Base-by-base conservation (phyloP, 2,329 filamentous ascomycete genomes). In the Verticillium alfalfae region DNA sequence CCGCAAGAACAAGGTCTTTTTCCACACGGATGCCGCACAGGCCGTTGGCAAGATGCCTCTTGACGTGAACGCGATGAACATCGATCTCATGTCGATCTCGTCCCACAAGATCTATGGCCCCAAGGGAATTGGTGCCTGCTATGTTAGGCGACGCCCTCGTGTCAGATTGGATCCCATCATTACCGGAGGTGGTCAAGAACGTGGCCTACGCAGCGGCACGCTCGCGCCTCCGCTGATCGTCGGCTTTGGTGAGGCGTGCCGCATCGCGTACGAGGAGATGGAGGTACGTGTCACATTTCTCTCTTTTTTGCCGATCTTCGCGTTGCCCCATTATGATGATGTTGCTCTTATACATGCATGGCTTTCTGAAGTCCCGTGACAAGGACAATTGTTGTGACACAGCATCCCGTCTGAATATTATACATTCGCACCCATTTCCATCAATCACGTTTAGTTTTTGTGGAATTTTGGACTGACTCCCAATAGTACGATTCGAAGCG, bases 101-200 rank as follows among this genome's bases (percentile, higher is more conserved):
- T 93, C 92, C 36, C 95, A 99, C 80, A 99, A 99, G 79, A 96
- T 99, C 60, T 99, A 99, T 73, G 95, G 95, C 34, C 95, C 95
- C 60, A 99, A 97, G 82, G 95, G 95, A 38, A 91, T 99, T 62
- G 95, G 95, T 63, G 95, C 95, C 62, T 99, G 95, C 79, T 99
- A 94, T 72, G 92, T 99, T 57, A 90, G 95, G 71, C 87, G 95
- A 79, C 86, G 95, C 62, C 95, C 95, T 1, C 88, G 94, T 74
- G 95, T 99, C 68, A 91, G 95, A 76, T 81, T 99, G 62, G 95
- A 99, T 63, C 95, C 95, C 58, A 89, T 99, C 73, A 99, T 99
- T 78, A 96, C 88, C 61, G 95, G 95, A 64, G 95, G 95, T 76
- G 95, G 95, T 6, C 95, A 99, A 75, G 95, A 99, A 81, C 86